Evolutionary conservation across 2,329 filamentous ascomycete species (phyloP).

Genomic region (Xenosphaeropsis pyriputrescens): DNA sequence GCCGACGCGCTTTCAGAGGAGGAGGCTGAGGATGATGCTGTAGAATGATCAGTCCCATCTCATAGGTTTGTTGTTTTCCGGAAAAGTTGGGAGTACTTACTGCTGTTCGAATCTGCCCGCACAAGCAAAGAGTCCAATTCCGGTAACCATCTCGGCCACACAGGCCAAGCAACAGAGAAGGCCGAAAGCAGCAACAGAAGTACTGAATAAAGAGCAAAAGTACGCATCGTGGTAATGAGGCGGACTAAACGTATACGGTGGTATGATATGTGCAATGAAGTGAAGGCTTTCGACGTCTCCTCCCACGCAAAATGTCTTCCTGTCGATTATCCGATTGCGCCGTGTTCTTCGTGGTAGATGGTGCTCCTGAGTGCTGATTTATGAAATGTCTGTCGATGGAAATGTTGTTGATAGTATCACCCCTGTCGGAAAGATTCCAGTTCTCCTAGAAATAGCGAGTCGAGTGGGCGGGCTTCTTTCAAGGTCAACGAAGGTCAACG

Average conservation of each 20-base stretch:
- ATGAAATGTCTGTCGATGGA: slow-evolving; percentile 16
- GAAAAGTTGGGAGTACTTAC: not conserved
- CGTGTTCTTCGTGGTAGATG: too few relatives aligned
- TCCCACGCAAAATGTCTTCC: too few relatives aligned
- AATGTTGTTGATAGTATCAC: slow-evolving; percentile 9
- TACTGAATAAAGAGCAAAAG: slow-evolving; percentile 30
- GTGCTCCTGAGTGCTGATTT: slow-evolving; percentile 3
- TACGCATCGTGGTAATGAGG: too few relatives aligned
- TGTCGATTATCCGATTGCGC: too few relatives aligned
- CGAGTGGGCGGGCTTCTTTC: too few relatives aligned
- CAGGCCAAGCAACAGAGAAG: slow-evolving; percentile 25
- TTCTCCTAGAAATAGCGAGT: too few relatives aligned
- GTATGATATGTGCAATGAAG: too few relatives aligned
- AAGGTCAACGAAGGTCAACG: too few relatives aligned
- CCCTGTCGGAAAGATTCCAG: not conserved
- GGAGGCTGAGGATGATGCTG: slow-evolving; percentile 4
- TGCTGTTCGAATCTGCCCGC: slow-evolving; percentile 22
- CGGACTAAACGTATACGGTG: too few relatives aligned
- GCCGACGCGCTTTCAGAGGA: slow-evolving; percentile 1
- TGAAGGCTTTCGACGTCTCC: too few relatives aligned
- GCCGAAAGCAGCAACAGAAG: slow-evolving; percentile 33
- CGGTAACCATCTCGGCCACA: slow-evolving; percentile 40
- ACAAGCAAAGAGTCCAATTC: slow-evolving; percentile 36
- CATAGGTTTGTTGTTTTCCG: not conserved
- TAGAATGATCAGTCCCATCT: not conserved